Percentiles rank a stretch among this genome's conserved stretches.
Evolutionary conservation across 345 rosid genomes (phyloP).

Genomic region (Eucalyptus melliodora): DNA sequence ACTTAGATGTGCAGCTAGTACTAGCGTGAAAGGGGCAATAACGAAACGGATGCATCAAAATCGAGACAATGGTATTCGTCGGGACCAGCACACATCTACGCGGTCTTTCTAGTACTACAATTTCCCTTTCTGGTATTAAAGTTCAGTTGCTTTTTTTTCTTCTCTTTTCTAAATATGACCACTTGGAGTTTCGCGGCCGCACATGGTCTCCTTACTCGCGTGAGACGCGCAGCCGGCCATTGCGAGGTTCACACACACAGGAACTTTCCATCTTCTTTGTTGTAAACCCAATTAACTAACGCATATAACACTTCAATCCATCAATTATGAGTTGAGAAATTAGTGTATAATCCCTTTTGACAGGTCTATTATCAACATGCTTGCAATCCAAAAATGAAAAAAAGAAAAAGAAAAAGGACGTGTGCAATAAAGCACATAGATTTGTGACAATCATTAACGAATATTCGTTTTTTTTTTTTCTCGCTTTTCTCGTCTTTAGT

Average conservation of each 20-base stretch:
- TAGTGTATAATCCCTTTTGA: background rate
- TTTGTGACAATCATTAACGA: background rate
- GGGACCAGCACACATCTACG: background rate
- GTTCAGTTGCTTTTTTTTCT: background rate
- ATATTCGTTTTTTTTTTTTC: background rate
- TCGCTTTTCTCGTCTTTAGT: fast-evolving
- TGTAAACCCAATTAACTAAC: fast-evolving
- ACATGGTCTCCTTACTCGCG: background rate
- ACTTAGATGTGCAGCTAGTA: background rate
- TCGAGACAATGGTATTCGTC: background rate
- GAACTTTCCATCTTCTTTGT: background rate
- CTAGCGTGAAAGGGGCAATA: background rate
- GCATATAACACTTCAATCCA: background rate
- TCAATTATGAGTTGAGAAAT: background rate
- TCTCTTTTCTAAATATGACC: too few relatives aligned
- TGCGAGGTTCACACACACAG: background rate
- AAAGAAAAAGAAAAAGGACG: too few relatives aligned
- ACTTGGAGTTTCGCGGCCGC: background rate
- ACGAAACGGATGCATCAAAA: too few relatives aligned
- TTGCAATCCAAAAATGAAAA: too few relatives aligned
- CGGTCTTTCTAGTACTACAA: background rate
- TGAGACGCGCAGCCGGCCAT: background rate
- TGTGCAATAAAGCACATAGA: fast-evolving
- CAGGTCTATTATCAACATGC: too few relatives aligned
- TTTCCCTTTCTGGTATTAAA: too few relatives aligned